phyloP scores from a whole-genome alignment of 768 basidiomycete genomes.

The Coprinopsis strossmayeri region DNA sequence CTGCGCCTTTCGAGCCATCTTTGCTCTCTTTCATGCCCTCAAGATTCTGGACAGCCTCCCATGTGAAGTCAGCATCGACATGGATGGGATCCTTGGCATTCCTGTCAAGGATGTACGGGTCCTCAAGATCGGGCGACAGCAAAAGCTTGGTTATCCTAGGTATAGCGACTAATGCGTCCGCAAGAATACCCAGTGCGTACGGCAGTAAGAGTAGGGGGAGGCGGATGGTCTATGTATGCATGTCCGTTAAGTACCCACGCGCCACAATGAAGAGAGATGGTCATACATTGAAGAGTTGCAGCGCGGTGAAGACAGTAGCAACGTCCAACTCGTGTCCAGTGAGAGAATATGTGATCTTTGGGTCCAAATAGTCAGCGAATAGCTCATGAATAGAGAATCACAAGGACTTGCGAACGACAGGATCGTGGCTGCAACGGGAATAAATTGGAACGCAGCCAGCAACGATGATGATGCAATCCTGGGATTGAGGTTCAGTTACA shows the following conservation, averaged over 20 bases:
- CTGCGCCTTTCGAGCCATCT: constrained; percentile 5
- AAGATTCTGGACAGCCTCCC: constrained; percentile 31
- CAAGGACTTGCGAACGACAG: constrained; percentile 40
- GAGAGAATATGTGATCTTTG: constrained; percentile 56
- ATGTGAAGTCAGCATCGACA: constrained; percentile 44
- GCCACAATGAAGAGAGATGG: neutral
- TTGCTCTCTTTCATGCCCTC: neutral
- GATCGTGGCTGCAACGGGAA: constrained; percentile 47
- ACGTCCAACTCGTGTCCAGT: constrained; percentile 48
- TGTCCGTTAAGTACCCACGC: neutral
- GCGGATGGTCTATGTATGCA: constrained; percentile 40
- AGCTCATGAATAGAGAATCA: neutral
- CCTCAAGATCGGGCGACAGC: constrained; percentile 46
- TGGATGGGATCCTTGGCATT: constrained; percentile 31
- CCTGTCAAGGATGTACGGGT: constrained; percentile 38
- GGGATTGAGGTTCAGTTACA: neutral
- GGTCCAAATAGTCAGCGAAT: neutral
- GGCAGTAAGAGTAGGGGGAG: constrained; percentile 50
- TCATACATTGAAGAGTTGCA: constrained; percentile 54
- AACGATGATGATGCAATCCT: constrained; percentile 31
- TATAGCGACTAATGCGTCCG: constrained; percentile 47
- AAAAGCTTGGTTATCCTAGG: constrained; percentile 41
- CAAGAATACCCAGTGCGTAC: constrained; percentile 37
- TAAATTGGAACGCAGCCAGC: constrained; percentile 37
- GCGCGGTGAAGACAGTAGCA: constrained; percentile 47